Base-by-base conservation (phyloP, 2,329 filamentous ascomycete genomes). In the Simplicillium sp. region DNA sequence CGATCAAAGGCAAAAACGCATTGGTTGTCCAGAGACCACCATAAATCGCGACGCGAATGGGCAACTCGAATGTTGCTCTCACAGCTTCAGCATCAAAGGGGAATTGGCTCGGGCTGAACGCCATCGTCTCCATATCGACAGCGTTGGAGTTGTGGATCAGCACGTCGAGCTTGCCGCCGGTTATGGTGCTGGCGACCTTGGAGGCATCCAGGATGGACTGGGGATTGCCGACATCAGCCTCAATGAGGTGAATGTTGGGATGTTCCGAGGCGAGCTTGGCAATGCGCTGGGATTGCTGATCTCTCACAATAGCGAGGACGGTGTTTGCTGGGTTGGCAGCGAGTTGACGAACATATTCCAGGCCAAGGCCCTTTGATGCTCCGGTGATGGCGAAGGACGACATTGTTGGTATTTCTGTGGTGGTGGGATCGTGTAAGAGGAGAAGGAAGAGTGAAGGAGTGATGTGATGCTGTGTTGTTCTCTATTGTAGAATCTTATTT, bases 1-100 rank as follows among this genome's bases (percentile, higher is more conserved):
- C 48, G 18, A 70, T 48, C 16, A 69, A 53, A 0, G 64, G 63
- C 2, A 69, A 44, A 48, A 67, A 67, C 3, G 55, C 51, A 37
- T 62, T 66, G 37, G 59, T 57, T 1, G 54, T 43, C 29, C 29
- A 31, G 9, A 31, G n/a, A 31, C 29, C 29, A n/a, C 29, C 29
- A 31, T 31, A 31, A 31, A 61, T 48, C 29, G 56, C 60, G 11
- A 56, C 58, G 7, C 61, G 55, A 43, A 67, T 59, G 11, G 67
- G 50, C 33, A 61, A 55, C 47, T 68, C 65, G 16, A 67, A 59
- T 18, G 46, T 52, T 18, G 15, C 28, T 25, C 41, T 33, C 1
- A 44, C 34, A 4, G 36, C 44, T 13, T 40, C 37, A 5, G 34
- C 17, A 14, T 47, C 44, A 36, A 38, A 45, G 25, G 41, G 44